Base-by-base conservation (phyloP, 352 stramenopile species). In the Bremia lactucae region DNA sequence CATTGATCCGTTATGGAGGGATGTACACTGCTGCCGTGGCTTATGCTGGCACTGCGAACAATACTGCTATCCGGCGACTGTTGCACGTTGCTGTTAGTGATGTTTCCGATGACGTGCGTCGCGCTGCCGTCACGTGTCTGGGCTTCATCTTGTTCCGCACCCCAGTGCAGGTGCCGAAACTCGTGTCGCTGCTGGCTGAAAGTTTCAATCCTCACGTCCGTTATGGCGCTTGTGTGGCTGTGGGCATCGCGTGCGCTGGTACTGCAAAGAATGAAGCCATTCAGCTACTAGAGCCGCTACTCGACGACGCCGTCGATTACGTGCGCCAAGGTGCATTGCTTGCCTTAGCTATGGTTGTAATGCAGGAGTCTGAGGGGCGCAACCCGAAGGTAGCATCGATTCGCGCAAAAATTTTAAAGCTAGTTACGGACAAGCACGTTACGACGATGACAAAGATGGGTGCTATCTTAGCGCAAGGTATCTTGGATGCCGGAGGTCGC, bases 141-240 rank as follows among this genome's bases (percentile, higher is more conserved):
- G 96, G 96, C 21, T 98, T 99, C 52, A 94, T 99, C 21, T 64
- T 99, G 39, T 98, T 98, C 77, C 95, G 96, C 40, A 97, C 89
- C 20, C 94, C 95, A 10, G 89, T 98, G 48, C 91, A 97, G 44
- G 80, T 92, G 23, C 80, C 81, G 3, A 91, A 90, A 51, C 54
- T 96, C 25, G 89, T 97, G 23, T 89, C 82, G 31, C 71, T 99
- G 22, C 68, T 99, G n/a, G 80, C 97, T 1, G 96, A 99, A 55
- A 97, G 84, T 53, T 99, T 98, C 71, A 99, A 99, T 72, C 94
- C 97, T 26, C 95, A 99, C 72, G 96, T 99, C 22, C 90, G 97
- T 33, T 99, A 99, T 66, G 96, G 96, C 9, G 95, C 95, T 46
- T 98, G 95, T 67, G 96, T 99, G 46, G 96, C 96, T 1, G 92